Percentiles rank a stretch among this genome's conserved stretches.
Conservation (phyloP, 306 rosid genomes). For the Prunus salicina region DNA sequence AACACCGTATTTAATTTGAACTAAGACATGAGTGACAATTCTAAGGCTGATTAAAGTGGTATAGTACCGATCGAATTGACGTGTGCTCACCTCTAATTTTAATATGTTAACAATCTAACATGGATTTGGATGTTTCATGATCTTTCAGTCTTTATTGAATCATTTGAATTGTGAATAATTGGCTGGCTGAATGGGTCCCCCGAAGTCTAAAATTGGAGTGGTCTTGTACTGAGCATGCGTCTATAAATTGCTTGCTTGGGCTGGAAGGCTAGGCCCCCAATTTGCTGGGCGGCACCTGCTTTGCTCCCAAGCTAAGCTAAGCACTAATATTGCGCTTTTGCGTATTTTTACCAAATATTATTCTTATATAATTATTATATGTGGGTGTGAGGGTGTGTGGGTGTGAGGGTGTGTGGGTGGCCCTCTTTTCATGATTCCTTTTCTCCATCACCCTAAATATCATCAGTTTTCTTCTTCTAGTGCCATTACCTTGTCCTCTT, state of each 20-base stretch:
- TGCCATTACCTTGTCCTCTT: too few species aligned
- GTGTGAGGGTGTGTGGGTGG: not conserved
- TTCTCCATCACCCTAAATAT: not conserved
- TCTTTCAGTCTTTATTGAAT: not conserved
- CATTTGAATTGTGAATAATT: not conserved
- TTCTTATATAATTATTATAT: not conserved
- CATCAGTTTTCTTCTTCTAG: not conserved
- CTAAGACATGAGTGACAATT: too few species aligned
- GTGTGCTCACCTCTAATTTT: too few species aligned
- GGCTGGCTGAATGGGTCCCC: not conserved
- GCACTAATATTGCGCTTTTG: not conserved
- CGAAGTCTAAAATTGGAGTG: not conserved
- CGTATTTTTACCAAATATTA: not conserved
- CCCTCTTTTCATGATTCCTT: not conserved
- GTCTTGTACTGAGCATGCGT: not conserved
- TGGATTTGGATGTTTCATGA: not conserved
- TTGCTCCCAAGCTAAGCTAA: conserved; percentile 12
- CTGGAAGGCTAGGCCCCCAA: conserved; percentile 15
- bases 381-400: too few species aligned
- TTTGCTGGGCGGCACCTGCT: conserved; percentile 24
- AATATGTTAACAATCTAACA: not conserved
- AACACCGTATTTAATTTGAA: too few species aligned
- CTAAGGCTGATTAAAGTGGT: too few species aligned
- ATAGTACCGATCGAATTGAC: too few species aligned
- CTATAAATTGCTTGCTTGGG: conserved; percentile 11